Percentiles rank a stretch among this genome's conserved stretches.
Evolutionary conservation across 2,329 filamentous ascomycete genomes (phyloP).

Genomic region (Tolypocladium ophioglossoides): DNA sequence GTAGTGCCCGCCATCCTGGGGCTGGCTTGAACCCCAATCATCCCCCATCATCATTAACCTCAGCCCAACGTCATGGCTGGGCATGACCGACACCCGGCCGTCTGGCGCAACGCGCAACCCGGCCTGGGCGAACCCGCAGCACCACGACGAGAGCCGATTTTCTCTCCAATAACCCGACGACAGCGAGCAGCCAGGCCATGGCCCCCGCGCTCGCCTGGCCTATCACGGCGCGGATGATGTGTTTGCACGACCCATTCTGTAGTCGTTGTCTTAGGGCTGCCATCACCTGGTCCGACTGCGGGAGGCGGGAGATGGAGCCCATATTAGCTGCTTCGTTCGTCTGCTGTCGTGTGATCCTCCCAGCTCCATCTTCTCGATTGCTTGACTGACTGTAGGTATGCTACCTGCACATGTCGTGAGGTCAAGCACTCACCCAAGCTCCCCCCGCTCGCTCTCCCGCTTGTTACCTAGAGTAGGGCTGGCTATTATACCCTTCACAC

Average conservation of each 20-base stretch:
- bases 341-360: no score
- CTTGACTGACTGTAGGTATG: not conserved
- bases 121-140: not conserved
- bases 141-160: not conserved
- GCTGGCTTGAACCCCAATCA: no score
- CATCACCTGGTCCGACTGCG: not conserved
- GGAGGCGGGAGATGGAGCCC: not conserved
- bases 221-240: not conserved
- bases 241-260: not conserved
- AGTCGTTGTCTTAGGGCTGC: not conserved
- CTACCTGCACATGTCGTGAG: not conserved
- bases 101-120: no score
- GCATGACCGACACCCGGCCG: not conserved
- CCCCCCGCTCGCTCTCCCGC: not conserved
- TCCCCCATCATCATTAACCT: not conserved
- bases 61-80: slow-evolving; percentile 18
- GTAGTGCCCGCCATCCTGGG: no score
- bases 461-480: not conserved
- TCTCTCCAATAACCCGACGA: not conserved
- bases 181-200: not conserved
- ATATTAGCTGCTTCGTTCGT: no score
- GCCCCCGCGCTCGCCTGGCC: not conserved
- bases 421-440: not conserved
- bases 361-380: not conserved
- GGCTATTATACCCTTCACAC: not conserved